phyloP scores from a whole-genome alignment of 2,329 filamentous ascomycete genomes.

The Sporothrix sp. region DNA sequence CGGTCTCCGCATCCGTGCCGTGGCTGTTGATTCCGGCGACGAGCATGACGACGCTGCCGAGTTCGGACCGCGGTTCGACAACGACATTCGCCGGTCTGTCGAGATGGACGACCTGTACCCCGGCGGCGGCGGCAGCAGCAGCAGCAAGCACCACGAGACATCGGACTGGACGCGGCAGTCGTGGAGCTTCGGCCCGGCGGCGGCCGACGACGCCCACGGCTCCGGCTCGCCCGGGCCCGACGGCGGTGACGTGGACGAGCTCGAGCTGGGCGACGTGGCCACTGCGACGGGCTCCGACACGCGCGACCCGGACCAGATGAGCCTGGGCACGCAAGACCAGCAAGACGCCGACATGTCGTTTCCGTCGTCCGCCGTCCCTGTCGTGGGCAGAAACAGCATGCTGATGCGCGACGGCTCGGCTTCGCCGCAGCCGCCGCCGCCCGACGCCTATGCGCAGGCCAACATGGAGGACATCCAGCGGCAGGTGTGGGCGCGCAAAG shows the following conservation, averaged over 20 bases:
- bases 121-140: conserved; percentile 29
- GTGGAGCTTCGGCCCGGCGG: conserved; percentile 35
- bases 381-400: conserved; percentile 10
- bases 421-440: conserved; percentile 17
- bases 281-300: neutral
- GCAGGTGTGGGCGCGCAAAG: conserved; percentile 28
- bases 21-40: neutral
- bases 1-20: neutral
- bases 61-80: conserved; percentile 11
- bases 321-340: conserved; percentile 5
- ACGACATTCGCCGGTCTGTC: conserved; percentile 32
- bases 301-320: conserved; percentile 11
- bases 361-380: conserved; percentile 12
- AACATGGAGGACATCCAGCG: conserved; percentile 25
- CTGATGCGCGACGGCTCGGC: neutral
- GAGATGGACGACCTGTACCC: conserved; percentile 33
- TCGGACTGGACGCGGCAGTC: conserved; percentile 21
- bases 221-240: conserved; percentile 13
- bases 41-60: conserved; percentile 10
- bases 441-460: conserved; percentile 17
- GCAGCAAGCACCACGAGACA: conserved; percentile 22
- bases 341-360: conserved; percentile 12
- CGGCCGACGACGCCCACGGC: neutral
- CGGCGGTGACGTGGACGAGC: conserved; percentile 13
- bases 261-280: conserved; percentile 7